Percentiles rank a stretch among this genome's conserved stretches.
phyloP scores from a whole-genome alignment of 2,329 filamentous ascomycete species.

The Neonectria ditissima region DNA sequence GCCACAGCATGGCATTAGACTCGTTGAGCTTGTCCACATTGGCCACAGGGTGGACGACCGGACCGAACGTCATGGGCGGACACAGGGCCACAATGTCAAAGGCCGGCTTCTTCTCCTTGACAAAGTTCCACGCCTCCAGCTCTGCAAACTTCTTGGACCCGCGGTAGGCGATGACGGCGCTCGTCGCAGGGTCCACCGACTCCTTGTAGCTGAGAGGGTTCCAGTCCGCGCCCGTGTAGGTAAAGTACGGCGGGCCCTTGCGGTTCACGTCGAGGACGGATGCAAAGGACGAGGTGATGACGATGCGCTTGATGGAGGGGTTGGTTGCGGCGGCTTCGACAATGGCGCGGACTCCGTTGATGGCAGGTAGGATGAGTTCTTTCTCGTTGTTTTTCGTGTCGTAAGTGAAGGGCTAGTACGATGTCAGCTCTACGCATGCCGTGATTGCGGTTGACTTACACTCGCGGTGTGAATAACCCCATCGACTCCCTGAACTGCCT shows the following conservation, averaged over 20 bases:
- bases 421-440: not conserved
- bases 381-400: constrained; percentile 57
- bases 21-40: constrained; percentile 54
- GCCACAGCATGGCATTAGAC: constrained; percentile 57
- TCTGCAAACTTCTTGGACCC: constrained; percentile 53
- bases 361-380: constrained; percentile 58
- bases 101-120: constrained; percentile 48
- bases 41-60: constrained; percentile 54
- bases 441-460: constrained; percentile 40
- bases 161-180: constrained; percentile 55
- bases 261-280: constrained; percentile 66
- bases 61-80: constrained; percentile 60
- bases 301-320: constrained; percentile 46
- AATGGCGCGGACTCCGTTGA: constrained; percentile 58
- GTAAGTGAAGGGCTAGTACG: constrained; percentile 56
- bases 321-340: constrained; percentile 48
- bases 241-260: constrained; percentile 61
- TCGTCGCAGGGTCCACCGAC: constrained; percentile 52
- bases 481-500: constrained; percentile 55
- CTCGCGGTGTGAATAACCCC: constrained; percentile 60
- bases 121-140: constrained; percentile 50
- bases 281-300: constrained; percentile 78
- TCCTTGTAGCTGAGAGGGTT: constrained; percentile 66
- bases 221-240: constrained; percentile 67
- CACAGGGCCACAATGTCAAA: constrained; percentile 60